A percentile compares a stretch with the other conserved stretches of the same genome.
These are phyloP conservation scores for Hypoxylon sp. DNA, from an alignment of 2,329 filamentous ascomycete genomes.

Conservation along the genomic window DNA sequence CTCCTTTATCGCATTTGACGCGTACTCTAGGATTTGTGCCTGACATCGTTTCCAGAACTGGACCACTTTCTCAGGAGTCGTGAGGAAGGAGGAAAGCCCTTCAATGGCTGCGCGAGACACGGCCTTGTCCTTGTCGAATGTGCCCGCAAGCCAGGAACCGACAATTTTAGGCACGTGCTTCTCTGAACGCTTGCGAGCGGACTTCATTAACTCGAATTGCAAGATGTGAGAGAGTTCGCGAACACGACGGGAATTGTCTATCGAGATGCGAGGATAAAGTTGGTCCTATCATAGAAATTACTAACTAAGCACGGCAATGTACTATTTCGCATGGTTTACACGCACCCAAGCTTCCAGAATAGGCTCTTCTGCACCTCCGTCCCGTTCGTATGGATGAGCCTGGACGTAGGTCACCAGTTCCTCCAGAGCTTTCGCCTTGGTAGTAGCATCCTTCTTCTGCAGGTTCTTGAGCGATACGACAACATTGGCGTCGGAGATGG, in stretches of 20 bases:
- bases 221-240: slow-evolving; percentile 86
- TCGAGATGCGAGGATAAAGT: slow-evolving; percentile 88
- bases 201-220: slow-evolving; percentile 73
- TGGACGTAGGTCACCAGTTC: slow-evolving; percentile 79
- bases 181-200: slow-evolving; percentile 84
- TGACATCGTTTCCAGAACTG: slow-evolving; percentile 88
- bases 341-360: slow-evolving; percentile 89
- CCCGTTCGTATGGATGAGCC: slow-evolving; percentile 64
- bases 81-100: slow-evolving; percentile 80
- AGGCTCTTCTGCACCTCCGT: slow-evolving; percentile 79
- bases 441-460: slow-evolving; percentile 91
- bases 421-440: slow-evolving; percentile 90
- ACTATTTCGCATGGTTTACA: slow-evolving; percentile 11
- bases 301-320: slow-evolving; percentile 16
- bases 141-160: slow-evolving; percentile 90
- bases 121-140: slow-evolving; percentile 85
- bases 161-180: slow-evolving; percentile 81
- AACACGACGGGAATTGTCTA: slow-evolving; percentile 89
- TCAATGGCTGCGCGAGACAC: slow-evolving; percentile 83
- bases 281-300: slow-evolving; percentile 70
- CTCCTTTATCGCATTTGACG: slow-evolving; percentile 83
- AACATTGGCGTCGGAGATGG: slow-evolving; percentile 82
- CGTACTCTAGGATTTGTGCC: slow-evolving; percentile 83
- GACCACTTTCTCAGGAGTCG: slow-evolving; percentile 81
- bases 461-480: slow-evolving; percentile 94